Evolutionary conservation across 2,329 filamentous ascomycete genomes (phyloP).

Genomic region (Talaromyces piceae): DNA sequence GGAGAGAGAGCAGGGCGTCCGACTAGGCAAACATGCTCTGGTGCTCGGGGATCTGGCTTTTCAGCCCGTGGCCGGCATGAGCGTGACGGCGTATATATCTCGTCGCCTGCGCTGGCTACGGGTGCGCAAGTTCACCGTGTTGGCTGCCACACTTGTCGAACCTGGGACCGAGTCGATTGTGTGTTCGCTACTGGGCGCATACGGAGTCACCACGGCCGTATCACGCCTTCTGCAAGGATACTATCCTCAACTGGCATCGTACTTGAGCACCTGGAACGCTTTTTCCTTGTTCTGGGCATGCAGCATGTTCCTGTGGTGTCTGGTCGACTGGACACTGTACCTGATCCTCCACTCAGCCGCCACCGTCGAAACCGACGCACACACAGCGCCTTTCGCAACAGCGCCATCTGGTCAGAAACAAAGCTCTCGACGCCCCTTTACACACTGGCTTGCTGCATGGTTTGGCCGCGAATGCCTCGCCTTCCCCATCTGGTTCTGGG

Average conservation of each 20-base stretch:
- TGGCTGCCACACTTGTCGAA: constrained; percentile 81
- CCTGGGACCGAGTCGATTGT: constrained; percentile 84
- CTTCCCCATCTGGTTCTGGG: constrained; percentile 83
- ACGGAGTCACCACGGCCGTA: constrained; percentile 62
- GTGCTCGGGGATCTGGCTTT: constrained; percentile 80
- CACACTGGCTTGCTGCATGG: constrained; percentile 75
- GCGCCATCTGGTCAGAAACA: constrained; percentile 30
- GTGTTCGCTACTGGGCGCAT: constrained; percentile 73
- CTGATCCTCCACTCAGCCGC: constrained; percentile 63
- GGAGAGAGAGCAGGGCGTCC: constrained; percentile 30
- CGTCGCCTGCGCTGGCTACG: constrained; percentile 83
- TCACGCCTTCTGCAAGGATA: constrained; percentile 48
- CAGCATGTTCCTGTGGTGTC: constrained; percentile 63
- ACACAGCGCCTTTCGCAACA: constrained; percentile 69
- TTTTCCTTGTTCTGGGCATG: constrained; percentile 60
- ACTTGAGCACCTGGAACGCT: constrained; percentile 57
- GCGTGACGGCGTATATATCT: constrained; percentile 66
- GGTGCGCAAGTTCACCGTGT: constrained; percentile 89
- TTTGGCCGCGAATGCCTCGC: constrained; percentile 74
- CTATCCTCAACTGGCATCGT: constrained; percentile 37
- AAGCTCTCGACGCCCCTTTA: constrained; percentile 51
- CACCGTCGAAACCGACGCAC: constrained; percentile 61
- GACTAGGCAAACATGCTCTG: constrained; percentile 70
- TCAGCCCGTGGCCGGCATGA: constrained; percentile 81
- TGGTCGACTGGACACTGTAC: constrained; percentile 67